Percentiles rank a stretch among this genome's conserved stretches.
Evolutionary conservation across 108 stramenopile species (phyloP).

Genomic region (Schizochytrium sp.): DNA sequence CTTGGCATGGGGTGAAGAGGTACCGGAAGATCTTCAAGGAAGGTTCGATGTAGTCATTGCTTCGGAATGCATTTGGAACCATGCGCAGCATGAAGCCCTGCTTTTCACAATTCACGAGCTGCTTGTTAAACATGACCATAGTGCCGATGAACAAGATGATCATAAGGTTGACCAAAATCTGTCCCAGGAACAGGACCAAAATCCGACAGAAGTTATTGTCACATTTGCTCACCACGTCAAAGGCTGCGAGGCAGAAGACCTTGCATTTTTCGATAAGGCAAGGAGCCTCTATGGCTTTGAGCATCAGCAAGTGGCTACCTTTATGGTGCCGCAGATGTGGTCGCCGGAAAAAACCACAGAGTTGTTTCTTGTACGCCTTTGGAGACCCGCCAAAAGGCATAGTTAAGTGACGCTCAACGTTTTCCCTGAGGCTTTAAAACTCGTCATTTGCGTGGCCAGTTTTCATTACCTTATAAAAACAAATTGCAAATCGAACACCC

Average conservation of each 20-base stretch:
- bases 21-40: background rate
- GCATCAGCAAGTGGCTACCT: background rate
- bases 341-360: background rate
- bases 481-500: too few species aligned
- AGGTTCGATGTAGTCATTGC: background rate
- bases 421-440: too few species aligned
- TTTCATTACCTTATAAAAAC: too few species aligned
- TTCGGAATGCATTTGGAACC: background rate
- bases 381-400: background rate
- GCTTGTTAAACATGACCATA: background rate
- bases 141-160: too few species aligned
- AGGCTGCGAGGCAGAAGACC: background rate
- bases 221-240: slow-evolving; percentile 3
- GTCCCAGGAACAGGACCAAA: background rate
- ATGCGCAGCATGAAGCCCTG: background rate
- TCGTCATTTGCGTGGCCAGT: too few species aligned
- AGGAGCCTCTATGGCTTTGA: background rate
- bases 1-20: background rate
- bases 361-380: background rate
- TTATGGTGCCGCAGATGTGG: background rate
- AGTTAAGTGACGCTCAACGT: too few species aligned
- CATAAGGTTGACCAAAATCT: too few species aligned
- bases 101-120: background rate
- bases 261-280: background rate
- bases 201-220: background rate